A percentile compares a stretch with the other conserved stretches of the same genome.
phyloP scores from a whole-genome alignment of 2,329 filamentous ascomycete genomes.

The Thelonectria rubi region DNA sequence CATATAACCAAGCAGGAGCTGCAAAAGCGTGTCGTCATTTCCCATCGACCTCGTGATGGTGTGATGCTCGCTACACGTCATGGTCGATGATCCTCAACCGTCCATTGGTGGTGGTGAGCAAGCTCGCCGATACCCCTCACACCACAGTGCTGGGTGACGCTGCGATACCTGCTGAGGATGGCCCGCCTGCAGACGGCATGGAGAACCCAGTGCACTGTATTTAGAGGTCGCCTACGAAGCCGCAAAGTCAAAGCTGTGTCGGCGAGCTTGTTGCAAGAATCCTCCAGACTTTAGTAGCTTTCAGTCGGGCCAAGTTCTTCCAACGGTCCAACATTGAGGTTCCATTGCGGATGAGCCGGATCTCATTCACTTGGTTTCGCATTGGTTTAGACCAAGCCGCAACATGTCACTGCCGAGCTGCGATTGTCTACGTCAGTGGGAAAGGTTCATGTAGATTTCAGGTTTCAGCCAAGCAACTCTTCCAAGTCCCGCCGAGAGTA shows the following conservation, averaged over 20 bases:
- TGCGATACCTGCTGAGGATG: background rate
- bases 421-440: background rate
- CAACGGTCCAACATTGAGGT: conserved; percentile 7
- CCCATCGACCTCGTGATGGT: conserved; percentile 15
- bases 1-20: conserved; percentile 31
- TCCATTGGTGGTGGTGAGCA: conserved; percentile 29
- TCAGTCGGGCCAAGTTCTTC: background rate
- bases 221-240: background rate
- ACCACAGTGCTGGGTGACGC: conserved; percentile 38
- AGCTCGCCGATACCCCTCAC: conserved; percentile 34
- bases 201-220: background rate
- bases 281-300: too few relatives aligned
- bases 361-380: background rate
- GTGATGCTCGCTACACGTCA: conserved; percentile 43
- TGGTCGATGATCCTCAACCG: conserved; percentile 28
- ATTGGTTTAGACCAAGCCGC: conserved; percentile 1
- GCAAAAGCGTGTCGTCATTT: conserved; percentile 33
- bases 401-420: conserved; percentile 5
- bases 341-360: conserved; percentile 3
- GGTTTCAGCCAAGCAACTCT: conserved; percentile 1
- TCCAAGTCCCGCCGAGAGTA: too few relatives aligned
- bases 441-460: background rate
- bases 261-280: too few relatives aligned
- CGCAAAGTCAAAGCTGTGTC: conserved; percentile 3
- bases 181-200: background rate